Base-by-base conservation (phyloP, 768 basidiomycete species). In the Neoboletus magnificus region DNA sequence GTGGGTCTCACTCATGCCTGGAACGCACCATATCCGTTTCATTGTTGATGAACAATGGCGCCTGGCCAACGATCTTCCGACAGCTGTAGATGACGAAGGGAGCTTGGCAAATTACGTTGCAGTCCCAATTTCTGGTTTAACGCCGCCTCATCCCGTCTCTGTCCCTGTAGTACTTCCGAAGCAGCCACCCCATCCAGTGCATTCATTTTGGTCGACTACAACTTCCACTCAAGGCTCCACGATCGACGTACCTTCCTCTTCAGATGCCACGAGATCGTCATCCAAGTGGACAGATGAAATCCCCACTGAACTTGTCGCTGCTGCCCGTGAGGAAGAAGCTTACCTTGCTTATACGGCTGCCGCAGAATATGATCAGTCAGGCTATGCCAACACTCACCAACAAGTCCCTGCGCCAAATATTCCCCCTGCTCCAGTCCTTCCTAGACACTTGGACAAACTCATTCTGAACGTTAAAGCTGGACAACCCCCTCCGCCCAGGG, bases 1-100 rank as follows among this genome's bases (percentile, higher is more conserved):
- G 5, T 68, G 67, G 62, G 73, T 86, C 27, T 64, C 76, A 5
- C 82, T 98, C 1, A 82, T 84, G 11, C 93, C 93, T 0, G 96
- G 96, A 16, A 93, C 93, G 0, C 93, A 98, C 67, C 91, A 94
- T 60, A 80, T 98, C 68, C 91, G 94, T 55, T 98, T 97, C 78
- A 83, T 98, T 60, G 91, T 98, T 57, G 96, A 98, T 69, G 91
- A 89, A 45, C 82, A 85, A 44, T 93, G 88, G 85, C 83, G 87
- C 57, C 83, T 89, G 8, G 82, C 88, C 3, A 81, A 87, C 59
- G 84, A 90, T 59, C 79, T 86, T n/a, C 89, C 91, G 7, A 86
- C 89, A 25, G 93, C 93, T 1, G 93, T 95, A 45, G 93, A 94
- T 67, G 94, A 98, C 68, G 90, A 93, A 64, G 96, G 96, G 32